Percentiles rank a stretch among this genome's conserved stretches.
Evolutionary conservation across 2,329 filamentous ascomycete species (phyloP).

Genomic region (Scedosporium apiospermum): DNA sequence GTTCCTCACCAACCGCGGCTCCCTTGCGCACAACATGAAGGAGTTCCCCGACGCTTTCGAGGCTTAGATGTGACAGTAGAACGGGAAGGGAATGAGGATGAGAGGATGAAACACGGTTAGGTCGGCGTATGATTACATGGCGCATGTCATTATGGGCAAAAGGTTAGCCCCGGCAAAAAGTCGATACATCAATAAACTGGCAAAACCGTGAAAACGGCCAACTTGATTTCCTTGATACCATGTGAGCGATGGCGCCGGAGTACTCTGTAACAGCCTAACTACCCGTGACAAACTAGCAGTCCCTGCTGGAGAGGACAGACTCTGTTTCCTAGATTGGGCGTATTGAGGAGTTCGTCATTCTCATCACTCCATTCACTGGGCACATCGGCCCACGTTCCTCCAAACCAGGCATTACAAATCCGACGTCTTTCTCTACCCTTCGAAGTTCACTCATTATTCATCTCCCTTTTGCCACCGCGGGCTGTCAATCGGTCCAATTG

Average conservation of each 20-base stretch:
- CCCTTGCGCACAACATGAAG: conserved; percentile 76
- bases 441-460: no score
- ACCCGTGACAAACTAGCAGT: neutral
- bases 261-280: neutral
- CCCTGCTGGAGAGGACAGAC: neutral
- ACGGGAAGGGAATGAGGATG: conserved; percentile 14
- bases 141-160: conserved; percentile 7
- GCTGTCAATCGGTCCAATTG: no score
- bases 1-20: conserved; percentile 94
- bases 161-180: conserved; percentile 3
- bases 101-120: conserved; percentile 10
- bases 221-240: neutral
- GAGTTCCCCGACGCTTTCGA: conserved; percentile 91
- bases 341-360: no score
- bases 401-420: no score
- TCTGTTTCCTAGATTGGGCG: no score
- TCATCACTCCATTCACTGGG: no score
- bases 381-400: no score
- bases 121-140: conserved; percentile 6
- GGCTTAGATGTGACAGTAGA: conserved; percentile 32
- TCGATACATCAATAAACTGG: conserved; percentile 7
- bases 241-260: neutral
- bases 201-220: conserved; percentile 1
- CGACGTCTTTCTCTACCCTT: no score
- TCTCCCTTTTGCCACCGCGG: no score